These are phyloP conservation scores for Aphanomyces euteiches DNA, from an alignment of 352 stramenopile species.

Conservation along the genomic window DNA sequence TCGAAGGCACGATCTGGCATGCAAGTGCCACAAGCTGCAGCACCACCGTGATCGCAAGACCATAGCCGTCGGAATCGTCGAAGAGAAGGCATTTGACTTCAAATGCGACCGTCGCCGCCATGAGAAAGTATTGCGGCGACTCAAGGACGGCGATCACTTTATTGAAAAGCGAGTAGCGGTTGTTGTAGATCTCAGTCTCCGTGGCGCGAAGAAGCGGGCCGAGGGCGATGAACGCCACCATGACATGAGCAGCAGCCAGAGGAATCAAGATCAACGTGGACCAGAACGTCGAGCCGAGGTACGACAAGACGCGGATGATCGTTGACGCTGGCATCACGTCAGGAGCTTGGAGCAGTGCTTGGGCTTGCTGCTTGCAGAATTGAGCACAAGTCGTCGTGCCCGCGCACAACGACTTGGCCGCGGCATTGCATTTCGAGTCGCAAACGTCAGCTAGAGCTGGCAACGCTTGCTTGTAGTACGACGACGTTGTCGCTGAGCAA, in stretches of 20 bases:
- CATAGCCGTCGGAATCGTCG: constrained; percentile 21
- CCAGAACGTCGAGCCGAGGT: constrained; percentile 23
- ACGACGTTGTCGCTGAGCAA: not conserved
- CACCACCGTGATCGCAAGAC: constrained; percentile 14
- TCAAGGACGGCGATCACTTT: constrained; percentile 15
- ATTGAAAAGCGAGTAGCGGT: not conserved
- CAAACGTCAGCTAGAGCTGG: not conserved
- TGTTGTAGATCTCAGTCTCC: constrained; percentile 18
- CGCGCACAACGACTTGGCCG: not conserved
- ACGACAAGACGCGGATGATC: constrained; percentile 6
- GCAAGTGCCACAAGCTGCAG: constrained; percentile 6
- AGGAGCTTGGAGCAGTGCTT: not conserved
- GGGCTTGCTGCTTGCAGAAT: not conserved
- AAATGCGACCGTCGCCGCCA: not conserved
- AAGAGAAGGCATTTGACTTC: constrained; percentile 24
- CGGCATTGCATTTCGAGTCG: not conserved
- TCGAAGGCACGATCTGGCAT: not conserved
- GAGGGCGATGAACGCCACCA: not conserved
- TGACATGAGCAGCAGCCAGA: constrained; percentile 9
- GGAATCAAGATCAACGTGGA: constrained; percentile 18
- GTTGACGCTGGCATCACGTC: not conserved
- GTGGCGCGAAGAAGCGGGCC: not conserved
- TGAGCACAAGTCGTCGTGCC: not conserved
- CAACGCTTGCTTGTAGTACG: constrained; percentile 16
- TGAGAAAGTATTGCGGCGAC: not conserved